Percentiles rank a stretch among this genome's conserved stretches.
These are phyloP conservation scores for Voacanga thouarsii DNA, from an alignment of 257 asterid species.

Conservation along the genomic window DNA sequence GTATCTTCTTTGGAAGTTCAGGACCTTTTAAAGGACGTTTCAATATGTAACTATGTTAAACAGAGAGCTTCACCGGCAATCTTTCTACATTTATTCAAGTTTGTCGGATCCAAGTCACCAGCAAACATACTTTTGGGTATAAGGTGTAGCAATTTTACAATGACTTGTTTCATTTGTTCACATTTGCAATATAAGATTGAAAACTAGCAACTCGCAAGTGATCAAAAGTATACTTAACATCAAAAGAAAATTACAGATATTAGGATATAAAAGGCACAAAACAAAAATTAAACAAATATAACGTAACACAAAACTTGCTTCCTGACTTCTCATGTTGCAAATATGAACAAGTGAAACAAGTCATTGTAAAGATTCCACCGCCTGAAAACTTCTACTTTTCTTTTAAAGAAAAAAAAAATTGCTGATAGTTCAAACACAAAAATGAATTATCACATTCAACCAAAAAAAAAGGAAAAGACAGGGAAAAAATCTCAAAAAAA, in stretches of 20 bases:
- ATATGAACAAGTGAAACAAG: no score
- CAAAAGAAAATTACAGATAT: neutral
- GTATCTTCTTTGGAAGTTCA: conserved; percentile 84
- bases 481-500: conserved; percentile 40
- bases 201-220: neutral
- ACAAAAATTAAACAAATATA: neutral
- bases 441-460: neutral
- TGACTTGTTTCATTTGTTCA: neutral
- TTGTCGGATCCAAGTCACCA: neutral
- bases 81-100: neutral
- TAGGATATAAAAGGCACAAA: neutral
- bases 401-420: neutral
- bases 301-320: neutral
- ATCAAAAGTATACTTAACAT: neutral
- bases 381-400: neutral
- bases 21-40: conserved; percentile 54
- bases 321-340: neutral
- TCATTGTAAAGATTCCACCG: neutral
- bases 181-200: neutral
- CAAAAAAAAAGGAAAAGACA: neutral
- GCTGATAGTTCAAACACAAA: neutral
- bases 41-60: no score
- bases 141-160: neutral
- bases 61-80: neutral
- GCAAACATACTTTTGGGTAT: neutral